phyloP scores from a whole-genome alignment of 106 monocot genomes.

The Dendrobium officinale region DNA sequence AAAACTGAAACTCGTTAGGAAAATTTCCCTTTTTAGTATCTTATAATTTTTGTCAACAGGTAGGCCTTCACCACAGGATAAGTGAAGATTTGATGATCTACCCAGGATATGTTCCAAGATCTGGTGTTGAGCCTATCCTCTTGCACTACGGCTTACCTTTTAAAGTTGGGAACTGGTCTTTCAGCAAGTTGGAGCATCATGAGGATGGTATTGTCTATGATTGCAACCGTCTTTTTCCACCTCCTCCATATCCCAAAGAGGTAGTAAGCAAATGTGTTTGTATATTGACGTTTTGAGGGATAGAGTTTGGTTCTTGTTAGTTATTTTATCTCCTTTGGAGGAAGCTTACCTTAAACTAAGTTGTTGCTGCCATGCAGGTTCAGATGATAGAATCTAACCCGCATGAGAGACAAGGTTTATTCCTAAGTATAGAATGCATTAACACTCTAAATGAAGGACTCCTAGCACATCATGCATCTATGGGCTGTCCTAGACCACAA shows the following conservation, averaged over 20 bases:
- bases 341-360: neutral
- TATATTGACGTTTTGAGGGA: neutral
- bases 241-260: constrained; percentile 91
- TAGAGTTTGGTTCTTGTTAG: neutral
- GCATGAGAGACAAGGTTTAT: constrained; percentile 53
- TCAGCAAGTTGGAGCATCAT: constrained; percentile 80
- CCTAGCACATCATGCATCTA: constrained; percentile 63
- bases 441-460: constrained; percentile 96
- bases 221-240: constrained; percentile 83
- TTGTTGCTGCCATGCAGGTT: constrained; percentile 45
- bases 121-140: constrained; percentile 65
- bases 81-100: constrained; percentile 91
- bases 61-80: constrained; percentile 93
- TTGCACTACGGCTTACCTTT: constrained; percentile 94
- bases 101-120: constrained; percentile 83
- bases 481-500: constrained; percentile 67
- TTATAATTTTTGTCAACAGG: constrained; percentile 38
- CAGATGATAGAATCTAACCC: constrained; percentile 60
- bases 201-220: constrained; percentile 92
- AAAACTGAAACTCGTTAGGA: constrained; percentile 3
- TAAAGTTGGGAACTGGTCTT: constrained; percentile 92
- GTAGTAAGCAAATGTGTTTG: constrained; percentile 18
- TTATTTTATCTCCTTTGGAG: neutral
- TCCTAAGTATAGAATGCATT: constrained; percentile 92
- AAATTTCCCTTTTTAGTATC: neutral